These are phyloP conservation scores for Ascochyta clinopodiicola DNA, from an alignment of 2,329 filamentous ascomycete species.

Conservation along the genomic window DNA sequence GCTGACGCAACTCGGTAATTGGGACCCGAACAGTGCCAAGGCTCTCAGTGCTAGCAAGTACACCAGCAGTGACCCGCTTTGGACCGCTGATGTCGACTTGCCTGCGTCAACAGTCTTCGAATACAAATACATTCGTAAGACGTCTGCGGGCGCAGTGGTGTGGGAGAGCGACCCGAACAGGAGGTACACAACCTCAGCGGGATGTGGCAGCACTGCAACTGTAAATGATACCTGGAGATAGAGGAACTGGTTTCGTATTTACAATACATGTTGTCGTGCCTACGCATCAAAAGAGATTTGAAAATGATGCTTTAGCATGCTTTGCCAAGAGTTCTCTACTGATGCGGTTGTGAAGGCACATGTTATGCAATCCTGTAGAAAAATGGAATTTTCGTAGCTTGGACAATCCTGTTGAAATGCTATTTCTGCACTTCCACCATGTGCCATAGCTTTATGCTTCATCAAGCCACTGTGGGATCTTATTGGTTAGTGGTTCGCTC, in stretches of 20 bases:
- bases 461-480: no score
- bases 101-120: slow-evolving; percentile 49
- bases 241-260: neutral
- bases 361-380: no score
- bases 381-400: no score
- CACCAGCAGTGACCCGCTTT: slow-evolving; percentile 53
- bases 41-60: slow-evolving; percentile 53
- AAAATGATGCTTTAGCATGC: no score
- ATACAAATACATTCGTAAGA: slow-evolving; percentile 56
- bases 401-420: no score
- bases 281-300: no score
- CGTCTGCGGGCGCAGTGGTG: slow-evolving; percentile 52
- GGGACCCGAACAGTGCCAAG: slow-evolving; percentile 50
- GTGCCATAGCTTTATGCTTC: no score
- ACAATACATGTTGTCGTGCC: no score
- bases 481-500: no score
- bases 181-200: slow-evolving; percentile 40
- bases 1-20: slow-evolving; percentile 52
- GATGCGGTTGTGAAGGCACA: no score
- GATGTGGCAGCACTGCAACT: slow-evolving; percentile 25
- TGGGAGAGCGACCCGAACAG: slow-evolving; percentile 55
- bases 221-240: slow-evolving; percentile 33
- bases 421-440: no score
- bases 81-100: slow-evolving; percentile 51
- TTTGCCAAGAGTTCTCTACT: no score